Percentiles rank a stretch among this genome's conserved stretches.
These are phyloP conservation scores for Coelastrella sp. DNA, from an alignment of 139 green algal genomes.

Conservation along the genomic window DNA sequence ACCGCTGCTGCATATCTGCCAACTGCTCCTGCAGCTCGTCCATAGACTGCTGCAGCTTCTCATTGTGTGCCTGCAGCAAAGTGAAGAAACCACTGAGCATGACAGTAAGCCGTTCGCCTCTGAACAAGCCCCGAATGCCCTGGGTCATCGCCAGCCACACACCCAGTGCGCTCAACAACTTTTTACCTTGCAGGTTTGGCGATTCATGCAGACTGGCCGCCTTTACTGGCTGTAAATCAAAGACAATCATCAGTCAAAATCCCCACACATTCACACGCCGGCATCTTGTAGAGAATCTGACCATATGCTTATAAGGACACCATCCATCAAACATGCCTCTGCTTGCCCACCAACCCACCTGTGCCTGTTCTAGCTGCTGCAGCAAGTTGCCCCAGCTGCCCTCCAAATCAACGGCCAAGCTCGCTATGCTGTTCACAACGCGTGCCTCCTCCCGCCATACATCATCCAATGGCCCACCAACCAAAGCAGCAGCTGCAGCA, in stretches of 20 bases:
- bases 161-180: no score
- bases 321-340: not conserved
- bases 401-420: slow-evolving; percentile 11
- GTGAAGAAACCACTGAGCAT: no score
- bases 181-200: no score
- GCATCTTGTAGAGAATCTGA: no score
- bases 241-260: no score
- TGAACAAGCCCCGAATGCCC: no score
- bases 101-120: no score
- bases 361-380: not conserved
- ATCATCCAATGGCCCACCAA: not conserved
- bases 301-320: no score
- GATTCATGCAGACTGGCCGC: no score
- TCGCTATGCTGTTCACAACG: slow-evolving; percentile 8
- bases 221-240: no score
- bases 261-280: no score
- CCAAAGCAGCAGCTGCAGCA: not conserved
- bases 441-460: slow-evolving; percentile 34
- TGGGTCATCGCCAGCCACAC: no score
- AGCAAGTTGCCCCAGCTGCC: slow-evolving; percentile 2
- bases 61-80: slow-evolving; percentile 17
- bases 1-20: not conserved
- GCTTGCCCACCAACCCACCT: not conserved
- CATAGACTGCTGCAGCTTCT: slow-evolving; percentile 20
- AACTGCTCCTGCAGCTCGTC: slow-evolving; percentile 30